phyloP scores from a whole-genome alignment of 2,329 filamentous ascomycete species.

The Hypoxylon sp. region DNA sequence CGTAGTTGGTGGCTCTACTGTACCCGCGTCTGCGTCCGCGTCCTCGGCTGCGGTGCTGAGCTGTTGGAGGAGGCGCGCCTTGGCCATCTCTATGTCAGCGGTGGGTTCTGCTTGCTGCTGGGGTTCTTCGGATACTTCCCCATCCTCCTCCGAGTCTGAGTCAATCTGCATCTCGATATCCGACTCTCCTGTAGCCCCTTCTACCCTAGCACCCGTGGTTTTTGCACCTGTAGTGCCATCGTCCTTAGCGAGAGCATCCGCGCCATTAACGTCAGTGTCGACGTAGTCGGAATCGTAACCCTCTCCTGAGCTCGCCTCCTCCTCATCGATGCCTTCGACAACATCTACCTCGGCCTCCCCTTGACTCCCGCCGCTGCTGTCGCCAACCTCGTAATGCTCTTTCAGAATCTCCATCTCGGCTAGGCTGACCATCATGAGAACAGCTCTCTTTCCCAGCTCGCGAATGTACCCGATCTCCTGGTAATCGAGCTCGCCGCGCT shows the following conservation, averaged over 20 bases:
- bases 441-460: slow-evolving; percentile 84
- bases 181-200: slow-evolving; percentile 57
- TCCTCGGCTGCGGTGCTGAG: slow-evolving; percentile 54
- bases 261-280: slow-evolving; percentile 55
- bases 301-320: slow-evolving; percentile 53
- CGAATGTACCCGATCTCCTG: slow-evolving; percentile 82
- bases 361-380: slow-evolving; percentile 48
- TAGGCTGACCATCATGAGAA: slow-evolving; percentile 70
- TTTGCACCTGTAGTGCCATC: not conserved
- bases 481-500: slow-evolving; percentile 80
- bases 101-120: slow-evolving; percentile 50
- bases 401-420: slow-evolving; percentile 67
- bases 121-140: slow-evolving; percentile 57
- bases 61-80: slow-evolving; percentile 63
- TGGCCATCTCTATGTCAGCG: slow-evolving; percentile 64
- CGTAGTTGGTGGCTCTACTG: slow-evolving; percentile 11
- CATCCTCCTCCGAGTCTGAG: slow-evolving; percentile 56
- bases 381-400: slow-evolving; percentile 59
- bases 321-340: slow-evolving; percentile 64
- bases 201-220: slow-evolving; percentile 9
- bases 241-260: slow-evolving; percentile 46
- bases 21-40: not conserved
- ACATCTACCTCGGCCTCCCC: slow-evolving; percentile 58
- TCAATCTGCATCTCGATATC: slow-evolving; percentile 55
- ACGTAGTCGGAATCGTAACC: slow-evolving; percentile 55